Evolutionary conservation across 768 basidiomycete species (phyloP).

Genomic region (Mycena crocata): DNA sequence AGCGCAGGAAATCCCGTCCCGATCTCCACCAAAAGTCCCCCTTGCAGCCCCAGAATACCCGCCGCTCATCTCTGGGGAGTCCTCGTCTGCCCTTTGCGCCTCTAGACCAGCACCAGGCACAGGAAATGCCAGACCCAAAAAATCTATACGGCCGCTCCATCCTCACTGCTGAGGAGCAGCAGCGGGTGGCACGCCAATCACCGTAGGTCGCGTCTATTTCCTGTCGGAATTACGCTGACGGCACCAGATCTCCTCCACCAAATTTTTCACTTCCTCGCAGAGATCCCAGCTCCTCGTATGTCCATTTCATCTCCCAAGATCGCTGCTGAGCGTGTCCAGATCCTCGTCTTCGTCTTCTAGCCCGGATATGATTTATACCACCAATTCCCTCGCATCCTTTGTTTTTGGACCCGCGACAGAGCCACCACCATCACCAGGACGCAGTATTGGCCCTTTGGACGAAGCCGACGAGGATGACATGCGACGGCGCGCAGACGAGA

Average conservation of each 20-base stretch:
- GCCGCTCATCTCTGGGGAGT: constrained; percentile 30
- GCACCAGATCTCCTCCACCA: constrained; percentile 19
- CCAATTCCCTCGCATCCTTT: constrained; percentile 58
- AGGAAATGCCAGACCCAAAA: constrained; percentile 18
- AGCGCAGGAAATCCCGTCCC: constrained; percentile 31
- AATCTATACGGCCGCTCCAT: constrained; percentile 24
- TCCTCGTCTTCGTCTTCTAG: not conserved
- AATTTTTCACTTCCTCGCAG: constrained; percentile 23
- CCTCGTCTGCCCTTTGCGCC: constrained; percentile 28
- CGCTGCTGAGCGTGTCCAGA: too few species aligned
- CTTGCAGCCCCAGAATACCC: not conserved
- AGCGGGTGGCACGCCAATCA: constrained; percentile 15
- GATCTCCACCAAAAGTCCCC: constrained; percentile 7
- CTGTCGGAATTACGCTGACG: not conserved
- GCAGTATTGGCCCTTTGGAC: constrained; percentile 50
- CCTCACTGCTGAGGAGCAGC: constrained; percentile 25
- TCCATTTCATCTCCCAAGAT: not conserved
- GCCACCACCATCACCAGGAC: constrained; percentile 44
- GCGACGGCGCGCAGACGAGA: constrained; percentile 53
- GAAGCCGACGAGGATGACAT: constrained; percentile 52
- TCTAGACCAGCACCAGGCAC: constrained; percentile 22
- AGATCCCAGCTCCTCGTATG: constrained; percentile 8
- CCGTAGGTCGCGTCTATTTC: not conserved
- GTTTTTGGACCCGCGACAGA: constrained; percentile 58
- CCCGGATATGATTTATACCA: constrained; percentile 52